Base-by-base conservation (phyloP, 768 basidiomycete species). In the Hemileccinum impolitum region DNA sequence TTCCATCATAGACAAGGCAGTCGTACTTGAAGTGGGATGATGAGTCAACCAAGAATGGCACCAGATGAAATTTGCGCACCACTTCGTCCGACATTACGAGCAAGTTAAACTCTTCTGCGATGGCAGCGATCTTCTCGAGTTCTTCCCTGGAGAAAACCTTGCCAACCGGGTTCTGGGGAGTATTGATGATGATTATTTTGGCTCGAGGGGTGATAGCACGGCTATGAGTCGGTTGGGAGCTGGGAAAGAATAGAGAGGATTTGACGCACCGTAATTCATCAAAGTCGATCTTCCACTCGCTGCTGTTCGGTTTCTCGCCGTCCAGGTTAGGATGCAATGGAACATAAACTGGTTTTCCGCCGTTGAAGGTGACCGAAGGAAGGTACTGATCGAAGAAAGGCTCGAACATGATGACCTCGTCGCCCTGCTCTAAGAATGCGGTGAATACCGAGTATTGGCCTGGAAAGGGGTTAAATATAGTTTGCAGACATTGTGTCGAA, bases 391-490 rank as follows among this genome's bases (percentile, higher is more conserved):
- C 94, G 63, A 96, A 97, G 76, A 92, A 96, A 2, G 94, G 95
- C 70, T 98, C 96, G 62, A 98, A 94, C 81, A 97, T 85, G 69
- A 99, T 95, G 54, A 98, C 95, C 68, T 99, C 96, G 61, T 98
- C 96, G 4, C 88, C 95, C 32, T 80, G 77, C 53, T 97, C 86
- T 34, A 96, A 70, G 72, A 95, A 97, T 0, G 96, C 96, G 11
- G 84, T 81, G 59, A 95, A 90, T 44, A 94, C 90, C 43, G 94
- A 82, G 67, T 95, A 98, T 76, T 93, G 89, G 21, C 95, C 94
- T 66, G 23, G 17, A 25, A 51, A 43, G 3, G 28, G 13, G 6
- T 38, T 56, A 45, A 59, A 46, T 43, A 40, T 17, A 25, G 23
- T 15, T 19, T 15, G 14, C 13, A 13, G 21, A 52, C 19, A 12